These are phyloP conservation scores for Phoma sp. DNA, from an alignment of 2,329 filamentous ascomycete genomes.

Conservation along the genomic window DNA sequence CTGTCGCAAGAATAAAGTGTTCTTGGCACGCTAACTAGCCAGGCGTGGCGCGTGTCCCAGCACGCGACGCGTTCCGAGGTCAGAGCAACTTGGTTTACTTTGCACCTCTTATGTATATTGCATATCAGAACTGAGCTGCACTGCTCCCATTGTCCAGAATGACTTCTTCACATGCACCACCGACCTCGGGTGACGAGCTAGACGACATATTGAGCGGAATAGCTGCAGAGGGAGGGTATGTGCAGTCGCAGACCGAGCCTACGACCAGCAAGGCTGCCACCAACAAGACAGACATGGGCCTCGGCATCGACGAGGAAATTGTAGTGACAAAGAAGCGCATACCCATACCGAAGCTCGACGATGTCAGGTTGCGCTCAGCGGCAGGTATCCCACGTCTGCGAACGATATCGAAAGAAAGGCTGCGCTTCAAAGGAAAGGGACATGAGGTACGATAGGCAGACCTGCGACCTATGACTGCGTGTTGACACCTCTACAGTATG, in stretches of 20 bases:
- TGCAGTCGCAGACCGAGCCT: slow-evolving; percentile 18
- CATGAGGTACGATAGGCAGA: slow-evolving; percentile 71
- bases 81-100: neutral
- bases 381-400: slow-evolving; percentile 85
- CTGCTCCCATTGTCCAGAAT: slow-evolving; percentile 17
- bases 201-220: slow-evolving; percentile 82
- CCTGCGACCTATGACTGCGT: neutral
- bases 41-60: neutral
- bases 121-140: neutral
- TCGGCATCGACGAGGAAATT: slow-evolving; percentile 88
- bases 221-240: slow-evolving; percentile 58
- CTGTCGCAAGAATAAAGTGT: slow-evolving; percentile 18
- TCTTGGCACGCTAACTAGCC: slow-evolving; percentile 5
- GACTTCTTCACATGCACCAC: slow-evolving; percentile 25
- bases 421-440: slow-evolving; percentile 90
- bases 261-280: slow-evolving; percentile 23
- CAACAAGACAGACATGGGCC: slow-evolving; percentile 53
- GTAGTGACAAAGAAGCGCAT: slow-evolving; percentile 78
- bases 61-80: neutral
- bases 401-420: slow-evolving; percentile 69
- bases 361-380: slow-evolving; percentile 79
- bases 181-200: slow-evolving; percentile 56
- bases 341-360: slow-evolving; percentile 86
- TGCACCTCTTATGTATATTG: neutral
- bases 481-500: slow-evolving; percentile 66